These are phyloP conservation scores for Glarea lozoyensis DNA, from an alignment of 495 filamentous ascomycete genomes.

Conservation along the genomic window DNA sequence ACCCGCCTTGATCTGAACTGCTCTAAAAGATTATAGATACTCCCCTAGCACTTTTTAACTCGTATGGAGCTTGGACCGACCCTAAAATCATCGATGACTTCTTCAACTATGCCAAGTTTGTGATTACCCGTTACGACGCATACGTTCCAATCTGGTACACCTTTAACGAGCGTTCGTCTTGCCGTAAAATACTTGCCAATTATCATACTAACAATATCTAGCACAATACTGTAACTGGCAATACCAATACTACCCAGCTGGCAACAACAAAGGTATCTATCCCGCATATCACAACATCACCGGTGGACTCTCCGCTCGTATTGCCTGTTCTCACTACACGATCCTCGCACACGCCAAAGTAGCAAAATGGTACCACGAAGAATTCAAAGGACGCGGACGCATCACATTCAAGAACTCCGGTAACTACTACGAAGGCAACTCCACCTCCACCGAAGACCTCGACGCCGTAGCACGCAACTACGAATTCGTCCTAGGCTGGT, in stretches of 20 bases:
- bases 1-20: not conserved
- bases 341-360: conserved; percentile 48
- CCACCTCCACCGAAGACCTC: conserved; percentile 43
- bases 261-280: conserved; percentile 33
- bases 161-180: conserved; percentile 53
- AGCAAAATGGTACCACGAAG: conserved; percentile 55
- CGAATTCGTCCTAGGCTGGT: conserved; percentile 56
- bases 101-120: conserved; percentile 47
- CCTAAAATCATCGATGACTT: conserved; percentile 48
- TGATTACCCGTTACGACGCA: conserved; percentile 45
- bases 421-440: conserved; percentile 46
- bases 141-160: conserved; percentile 55
- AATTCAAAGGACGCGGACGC: conserved; percentile 52
- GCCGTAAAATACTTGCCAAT: conserved; percentile 42
- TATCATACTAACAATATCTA: conserved; percentile 39
- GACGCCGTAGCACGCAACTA: conserved; percentile 51
- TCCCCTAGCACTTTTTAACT: conserved; percentile 47
- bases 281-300: conserved; percentile 30
- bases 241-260: conserved; percentile 46
- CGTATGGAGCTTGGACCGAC: conserved; percentile 50
- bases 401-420: conserved; percentile 53
- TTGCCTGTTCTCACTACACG: conserved; percentile 44
- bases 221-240: conserved; percentile 43
- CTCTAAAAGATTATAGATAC: conserved; percentile 28
- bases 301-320: conserved; percentile 26